These are phyloP conservation scores for Metroxylon sagu DNA, from an alignment of 176 grass and related monocot species.

Conservation along the genomic window DNA sequence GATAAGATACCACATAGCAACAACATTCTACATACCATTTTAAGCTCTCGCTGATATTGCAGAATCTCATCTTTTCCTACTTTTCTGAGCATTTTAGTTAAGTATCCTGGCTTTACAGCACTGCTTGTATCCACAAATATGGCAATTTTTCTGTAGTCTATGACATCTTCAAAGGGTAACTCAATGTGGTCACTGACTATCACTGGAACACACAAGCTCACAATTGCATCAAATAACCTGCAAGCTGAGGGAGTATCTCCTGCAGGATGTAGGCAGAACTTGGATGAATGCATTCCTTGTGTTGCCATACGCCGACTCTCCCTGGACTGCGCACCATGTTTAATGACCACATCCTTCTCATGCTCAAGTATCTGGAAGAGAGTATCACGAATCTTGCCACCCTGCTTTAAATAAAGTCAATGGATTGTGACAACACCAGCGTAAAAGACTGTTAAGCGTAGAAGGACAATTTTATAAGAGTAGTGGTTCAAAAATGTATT, in stretches of 20 bases:
- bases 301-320: slow-evolving; percentile 66
- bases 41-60: slow-evolving; percentile 80
- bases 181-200: slow-evolving; percentile 71
- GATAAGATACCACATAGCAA: slow-evolving; percentile 6
- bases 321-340: slow-evolving; percentile 76
- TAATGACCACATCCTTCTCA: slow-evolving; percentile 69
- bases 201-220: slow-evolving; percentile 70
- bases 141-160: slow-evolving; percentile 75
- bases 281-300: slow-evolving; percentile 75
- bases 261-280: slow-evolving; percentile 92
- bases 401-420: slow-evolving; percentile 16
- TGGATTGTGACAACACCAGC: background rate
- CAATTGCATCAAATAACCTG: slow-evolving; percentile 76
- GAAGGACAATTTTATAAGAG: background rate
- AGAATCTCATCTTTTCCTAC: slow-evolving; percentile 52
- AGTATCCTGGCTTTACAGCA: slow-evolving; percentile 55
- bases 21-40: slow-evolving; percentile 41
- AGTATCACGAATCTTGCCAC: slow-evolving; percentile 68
- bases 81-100: slow-evolving; percentile 48
- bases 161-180: slow-evolving; percentile 75
- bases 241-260: slow-evolving; percentile 78
- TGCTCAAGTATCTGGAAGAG: slow-evolving; percentile 82
- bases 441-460: background rate
- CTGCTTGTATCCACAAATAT: slow-evolving; percentile 71
- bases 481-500: too few species aligned